Evolutionary conservation across 2,329 filamentous ascomycete genomes (phyloP).

Genomic region (Chalara sp.): DNA sequence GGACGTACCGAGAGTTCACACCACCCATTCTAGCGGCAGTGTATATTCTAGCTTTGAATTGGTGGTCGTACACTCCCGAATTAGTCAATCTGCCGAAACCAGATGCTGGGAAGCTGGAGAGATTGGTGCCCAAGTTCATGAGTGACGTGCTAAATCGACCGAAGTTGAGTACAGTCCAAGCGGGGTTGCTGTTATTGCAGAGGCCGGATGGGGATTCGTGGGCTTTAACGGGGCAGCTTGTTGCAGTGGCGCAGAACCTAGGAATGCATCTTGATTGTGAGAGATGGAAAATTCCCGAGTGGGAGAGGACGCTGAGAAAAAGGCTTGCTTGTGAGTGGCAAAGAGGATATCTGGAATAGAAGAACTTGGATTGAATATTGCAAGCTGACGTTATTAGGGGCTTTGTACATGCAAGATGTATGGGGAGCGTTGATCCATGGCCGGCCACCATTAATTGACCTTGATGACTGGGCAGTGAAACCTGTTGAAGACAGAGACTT

Average conservation of each 20-base stretch:
- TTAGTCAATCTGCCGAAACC: conserved; percentile 41
- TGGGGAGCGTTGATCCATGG: conserved; percentile 54
- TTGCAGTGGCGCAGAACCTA: conserved; percentile 47
- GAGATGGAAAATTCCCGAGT: conserved; percentile 53
- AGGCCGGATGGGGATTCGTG: conserved; percentile 23
- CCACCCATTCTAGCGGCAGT: conserved; percentile 52
- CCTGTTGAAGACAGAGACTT: conserved; percentile 39
- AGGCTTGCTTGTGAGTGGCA: conserved; percentile 41
- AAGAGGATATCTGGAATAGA: too few relatives aligned
- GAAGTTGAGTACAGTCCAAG: conserved; percentile 48
- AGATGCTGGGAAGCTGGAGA: conserved; percentile 31
- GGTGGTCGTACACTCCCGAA: conserved; percentile 51
- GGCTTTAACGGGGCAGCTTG: conserved; percentile 38
- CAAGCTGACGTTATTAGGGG: conserved; percentile 31
- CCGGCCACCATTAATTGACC: conserved; percentile 47
- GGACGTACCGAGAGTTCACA: conserved; percentile 50
- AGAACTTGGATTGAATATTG: too few relatives aligned
- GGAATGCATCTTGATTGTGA: conserved; percentile 56
- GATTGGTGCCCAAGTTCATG: conserved; percentile 36
- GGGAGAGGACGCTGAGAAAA: conserved; percentile 55
- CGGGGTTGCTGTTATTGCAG: conserved; percentile 46
- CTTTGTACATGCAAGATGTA: conserved; percentile 58
- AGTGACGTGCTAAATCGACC: conserved; percentile 41
- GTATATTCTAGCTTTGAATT: conserved; percentile 54
- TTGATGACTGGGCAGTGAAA: conserved; percentile 48